A percentile compares a stretch with the other conserved stretches of the same genome.
phyloP scores from a whole-genome alignment of 306 rosid genomes.

The Ormosia emarginata region DNA sequence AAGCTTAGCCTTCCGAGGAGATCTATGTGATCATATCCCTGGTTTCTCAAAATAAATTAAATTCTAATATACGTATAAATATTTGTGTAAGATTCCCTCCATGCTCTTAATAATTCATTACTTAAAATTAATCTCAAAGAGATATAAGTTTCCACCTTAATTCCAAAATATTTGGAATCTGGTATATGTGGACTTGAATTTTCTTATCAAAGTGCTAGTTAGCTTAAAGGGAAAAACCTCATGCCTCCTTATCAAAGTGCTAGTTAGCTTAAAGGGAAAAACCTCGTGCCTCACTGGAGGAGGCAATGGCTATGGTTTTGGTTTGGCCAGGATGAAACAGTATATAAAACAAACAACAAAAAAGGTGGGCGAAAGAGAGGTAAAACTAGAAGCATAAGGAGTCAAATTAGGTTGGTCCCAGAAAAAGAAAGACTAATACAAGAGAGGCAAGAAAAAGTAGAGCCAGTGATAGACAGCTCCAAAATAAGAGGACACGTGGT shows the following conservation, averaged over 20 bases:
- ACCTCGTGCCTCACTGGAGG: slow-evolving; percentile 14
- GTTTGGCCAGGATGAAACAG: slow-evolving; percentile 14
- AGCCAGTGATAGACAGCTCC: slow-evolving; percentile 18
- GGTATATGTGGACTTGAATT: background rate
- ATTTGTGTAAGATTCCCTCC: background rate
- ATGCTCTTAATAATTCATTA: background rate
- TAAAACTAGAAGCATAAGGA: slow-evolving; percentile 1
- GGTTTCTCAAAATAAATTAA: background rate
- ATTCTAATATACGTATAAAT: background rate
- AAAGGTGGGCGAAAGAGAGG: background rate
- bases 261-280: background rate
- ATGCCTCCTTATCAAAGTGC: slow-evolving; percentile 2
- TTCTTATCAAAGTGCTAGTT: background rate
- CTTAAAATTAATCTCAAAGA: background rate
- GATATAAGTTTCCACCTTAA: background rate
- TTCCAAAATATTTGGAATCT: background rate
- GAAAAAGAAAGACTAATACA: slow-evolving; percentile 10
- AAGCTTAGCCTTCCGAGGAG: background rate
- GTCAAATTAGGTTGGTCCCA: slow-evolving; percentile 35
- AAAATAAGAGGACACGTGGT: slow-evolving; percentile 41
- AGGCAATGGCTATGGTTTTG: slow-evolving; percentile 15
- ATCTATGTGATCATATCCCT: background rate
- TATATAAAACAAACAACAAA: no score
- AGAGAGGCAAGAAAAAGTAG: slow-evolving; percentile 11
- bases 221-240: background rate